These are phyloP conservation scores for Ophiostoma australiae DNA, from an alignment of 2,329 filamentous ascomycete species.

Conservation along the genomic window DNA sequence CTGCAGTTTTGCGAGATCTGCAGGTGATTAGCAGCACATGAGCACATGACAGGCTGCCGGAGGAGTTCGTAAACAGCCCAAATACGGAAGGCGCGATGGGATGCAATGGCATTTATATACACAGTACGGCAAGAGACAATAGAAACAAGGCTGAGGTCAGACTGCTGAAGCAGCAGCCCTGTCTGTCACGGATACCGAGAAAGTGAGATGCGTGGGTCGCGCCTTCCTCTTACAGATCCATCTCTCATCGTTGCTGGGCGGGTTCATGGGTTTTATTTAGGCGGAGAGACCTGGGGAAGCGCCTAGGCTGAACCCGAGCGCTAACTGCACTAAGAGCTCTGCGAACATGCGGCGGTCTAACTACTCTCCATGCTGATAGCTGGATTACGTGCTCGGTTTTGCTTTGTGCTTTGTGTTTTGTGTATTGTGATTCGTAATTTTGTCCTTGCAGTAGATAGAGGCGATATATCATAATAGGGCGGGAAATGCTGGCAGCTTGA, in stretches of 20 bases:
- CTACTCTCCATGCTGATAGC: not conserved
- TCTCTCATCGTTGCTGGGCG: not conserved
- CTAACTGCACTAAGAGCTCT: not conserved
- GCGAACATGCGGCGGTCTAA: not conserved
- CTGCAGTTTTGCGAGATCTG: not conserved
- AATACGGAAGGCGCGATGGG: not conserved
- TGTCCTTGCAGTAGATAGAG: not conserved
- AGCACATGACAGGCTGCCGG: not conserved
- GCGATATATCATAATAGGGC: not conserved
- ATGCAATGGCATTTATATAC: not conserved
- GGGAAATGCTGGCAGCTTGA: not conserved
- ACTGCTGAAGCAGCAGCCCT: not conserved
- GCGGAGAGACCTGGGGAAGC: not conserved
- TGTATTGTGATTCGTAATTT: not conserved
- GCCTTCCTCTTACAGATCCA: not conserved
- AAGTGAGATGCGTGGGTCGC: not conserved
- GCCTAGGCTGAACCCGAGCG: not conserved
- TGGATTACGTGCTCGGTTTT: not conserved
- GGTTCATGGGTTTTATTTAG: not conserved
- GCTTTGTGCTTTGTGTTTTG: too few species aligned
- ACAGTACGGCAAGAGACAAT: not conserved
- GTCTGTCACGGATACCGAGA: not conserved
- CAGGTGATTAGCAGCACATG: not conserved
- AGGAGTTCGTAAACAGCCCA: not conserved
- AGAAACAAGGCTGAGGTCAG: not conserved